phyloP scores from a whole-genome alignment of 192 early-diverging fungal genomes.

The Funneliformis geosporum region DNA sequence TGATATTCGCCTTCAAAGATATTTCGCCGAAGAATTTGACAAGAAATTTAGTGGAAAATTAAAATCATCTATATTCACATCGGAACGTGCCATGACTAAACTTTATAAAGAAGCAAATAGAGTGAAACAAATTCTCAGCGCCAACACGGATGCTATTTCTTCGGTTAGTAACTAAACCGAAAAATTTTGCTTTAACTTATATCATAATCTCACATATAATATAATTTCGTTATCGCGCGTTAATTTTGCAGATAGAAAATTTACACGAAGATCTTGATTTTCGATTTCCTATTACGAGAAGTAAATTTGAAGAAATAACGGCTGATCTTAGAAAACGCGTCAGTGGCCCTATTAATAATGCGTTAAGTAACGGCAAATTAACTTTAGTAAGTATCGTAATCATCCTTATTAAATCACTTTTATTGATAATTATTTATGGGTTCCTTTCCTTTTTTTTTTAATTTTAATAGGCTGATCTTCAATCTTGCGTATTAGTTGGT shows the following conservation, averaged over 20 bases:
- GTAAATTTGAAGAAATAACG: constrained; percentile 72
- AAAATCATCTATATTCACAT: constrained; percentile 56
- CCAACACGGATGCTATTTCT: constrained; percentile 84
- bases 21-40: constrained; percentile 79
- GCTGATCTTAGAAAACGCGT: constrained; percentile 71
- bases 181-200: background rate
- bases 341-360: constrained; percentile 69
- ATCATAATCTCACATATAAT: background rate
- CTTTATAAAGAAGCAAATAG: constrained; percentile 92
- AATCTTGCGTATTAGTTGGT: constrained; percentile 93
- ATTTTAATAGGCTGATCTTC: constrained; percentile 64
- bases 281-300: constrained; percentile 71
- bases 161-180: constrained; percentile 54
- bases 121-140: constrained; percentile 95
- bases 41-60: constrained; percentile 51
- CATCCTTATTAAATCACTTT: background rate
- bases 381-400: constrained; percentile 49
- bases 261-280: constrained; percentile 89
- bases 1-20: constrained; percentile 80
- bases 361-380: constrained; percentile 66
- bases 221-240: background rate
- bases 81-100: constrained; percentile 82
- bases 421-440: constrained; percentile 9
- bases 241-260: constrained; percentile 68
- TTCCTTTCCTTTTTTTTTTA: background rate